A percentile compares a stretch with the other conserved stretches of the same genome.
phyloP scores from a whole-genome alignment of 345 rosid species.

The Salix brachista region DNA sequence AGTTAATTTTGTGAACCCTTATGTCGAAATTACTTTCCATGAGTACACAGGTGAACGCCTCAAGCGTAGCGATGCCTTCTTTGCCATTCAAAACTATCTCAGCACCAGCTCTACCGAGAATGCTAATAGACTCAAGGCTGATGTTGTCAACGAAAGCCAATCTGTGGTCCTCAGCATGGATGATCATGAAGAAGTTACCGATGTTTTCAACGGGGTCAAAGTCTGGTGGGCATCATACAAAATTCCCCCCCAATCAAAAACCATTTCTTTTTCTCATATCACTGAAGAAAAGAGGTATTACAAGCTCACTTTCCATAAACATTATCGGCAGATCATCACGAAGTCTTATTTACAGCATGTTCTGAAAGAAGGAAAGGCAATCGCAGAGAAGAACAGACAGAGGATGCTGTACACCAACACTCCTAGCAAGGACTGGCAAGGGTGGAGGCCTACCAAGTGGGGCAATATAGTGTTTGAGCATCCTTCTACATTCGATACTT shows the following conservation, averaged over 20 bases:
- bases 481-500: slow-evolving; percentile 2
- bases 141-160: neutral
- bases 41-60: neutral
- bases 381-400: slow-evolving; percentile 2
- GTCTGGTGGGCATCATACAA: slow-evolving; percentile 13
- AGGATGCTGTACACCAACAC: slow-evolving; percentile 19
- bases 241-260: neutral
- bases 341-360: slow-evolving; percentile 4
- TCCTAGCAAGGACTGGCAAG: slow-evolving; percentile 3
- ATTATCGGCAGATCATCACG: neutral
- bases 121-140: slow-evolving; percentile 2
- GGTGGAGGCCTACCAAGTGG: slow-evolving; percentile 5
- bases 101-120: neutral
- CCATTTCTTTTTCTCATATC: neutral
- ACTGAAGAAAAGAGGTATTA: slow-evolving; percentile 2
- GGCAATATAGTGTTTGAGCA: slow-evolving; percentile 7
- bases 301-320: neutral
- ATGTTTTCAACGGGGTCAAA: neutral
- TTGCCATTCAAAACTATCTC: slow-evolving; percentile 6
- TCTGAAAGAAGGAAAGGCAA: slow-evolving; percentile 8
- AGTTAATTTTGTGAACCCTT: neutral
- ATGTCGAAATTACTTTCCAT: neutral
- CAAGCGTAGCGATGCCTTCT: neutral
- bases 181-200: slow-evolving; percentile 8
- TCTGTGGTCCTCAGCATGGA: slow-evolving; percentile 11